Evolutionary conservation across 495 filamentous ascomycete genomes (phyloP), one percentile per base, ranked within the genome.

Genomic region (Penicillium flavigenum): DNA sequence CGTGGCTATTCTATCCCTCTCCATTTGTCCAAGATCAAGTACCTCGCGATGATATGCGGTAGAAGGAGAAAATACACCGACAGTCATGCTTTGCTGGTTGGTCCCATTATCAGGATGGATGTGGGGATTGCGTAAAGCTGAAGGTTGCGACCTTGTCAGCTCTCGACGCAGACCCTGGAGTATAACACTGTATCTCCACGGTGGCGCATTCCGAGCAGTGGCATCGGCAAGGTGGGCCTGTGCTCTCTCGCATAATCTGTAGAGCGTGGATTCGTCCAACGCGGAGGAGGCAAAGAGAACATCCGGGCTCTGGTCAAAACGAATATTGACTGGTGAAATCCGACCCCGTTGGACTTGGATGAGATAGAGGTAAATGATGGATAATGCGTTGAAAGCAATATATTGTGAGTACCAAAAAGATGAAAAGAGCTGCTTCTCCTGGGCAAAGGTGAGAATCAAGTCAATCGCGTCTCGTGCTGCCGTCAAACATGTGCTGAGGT

Each of bases 401-500:
- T 70, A 70, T 42, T 70, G 67, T 1, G 67, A 67, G 39, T 67
- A 70, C 67, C 67, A 70, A 32, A 70, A 70, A 0, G 67, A 56
- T 4, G 54, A 58, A 26, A 65, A 70, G 4, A 70, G 54, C 8
- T 67, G 58, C 9, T 64, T 59, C 1, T 67, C 67, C n/a, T 62
- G 59, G 5, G 57, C 67, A 34, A 67, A 63, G 24, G 46, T 58
- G 19, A 67, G 50, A n/a, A 70, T 58, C 26, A 70, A 26, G 19
- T 67, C 58, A 17, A 70, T 57, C 5, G 67, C 56, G 17, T 67
- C 58, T 24, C 56, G 53, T 5, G 67, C 64, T 16, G 60, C 63
- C 2, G 47, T 59, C 8, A 70, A 34, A 46, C 67, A 70, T 2
- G 60, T 24, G 17, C 53, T 43, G 1, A 70, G 60, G 50, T 62